Evolutionary conservation across 1,284 basidiomycete genomes (phyloP).

Genomic region (Pholiota adiposa): DNA sequence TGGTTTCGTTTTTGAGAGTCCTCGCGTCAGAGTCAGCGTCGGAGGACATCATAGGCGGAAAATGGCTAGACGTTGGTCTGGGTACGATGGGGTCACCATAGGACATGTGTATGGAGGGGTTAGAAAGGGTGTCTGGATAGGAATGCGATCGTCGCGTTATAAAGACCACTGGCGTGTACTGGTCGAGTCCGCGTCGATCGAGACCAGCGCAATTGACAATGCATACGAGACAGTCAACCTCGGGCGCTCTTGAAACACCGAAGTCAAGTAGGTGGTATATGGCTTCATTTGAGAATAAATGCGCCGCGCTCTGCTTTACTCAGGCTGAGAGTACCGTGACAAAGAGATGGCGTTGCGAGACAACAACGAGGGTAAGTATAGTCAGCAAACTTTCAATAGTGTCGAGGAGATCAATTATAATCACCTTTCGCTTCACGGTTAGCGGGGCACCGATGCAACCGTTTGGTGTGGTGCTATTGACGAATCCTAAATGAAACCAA

Average conservation of each 20-base stretch:
- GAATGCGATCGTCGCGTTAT: neutral
- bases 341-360: neutral
- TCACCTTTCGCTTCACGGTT: too few relatives aligned
- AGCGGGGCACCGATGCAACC: too few relatives aligned
- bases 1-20: neutral
- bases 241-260: neutral
- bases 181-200: neutral
- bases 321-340: neutral
- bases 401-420: too few relatives aligned
- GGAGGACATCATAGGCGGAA: neutral
- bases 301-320: neutral
- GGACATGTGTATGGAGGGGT: neutral
- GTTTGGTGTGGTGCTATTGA: too few relatives aligned
- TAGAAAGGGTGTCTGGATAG: neutral
- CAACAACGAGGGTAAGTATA: neutral
- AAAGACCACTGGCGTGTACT: neutral
- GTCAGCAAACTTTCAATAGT: neutral
- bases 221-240: neutral
- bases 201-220: neutral
- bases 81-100: neutral
- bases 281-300: neutral
- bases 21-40: neutral
- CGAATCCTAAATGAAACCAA: too few relatives aligned
- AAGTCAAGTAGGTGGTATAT: too few relatives aligned
- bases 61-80: neutral